These are phyloP conservation scores for Jamesozyma lodderae DNA, from an alignment of 805 yeast genomes.

Conservation along the genomic window DNA sequence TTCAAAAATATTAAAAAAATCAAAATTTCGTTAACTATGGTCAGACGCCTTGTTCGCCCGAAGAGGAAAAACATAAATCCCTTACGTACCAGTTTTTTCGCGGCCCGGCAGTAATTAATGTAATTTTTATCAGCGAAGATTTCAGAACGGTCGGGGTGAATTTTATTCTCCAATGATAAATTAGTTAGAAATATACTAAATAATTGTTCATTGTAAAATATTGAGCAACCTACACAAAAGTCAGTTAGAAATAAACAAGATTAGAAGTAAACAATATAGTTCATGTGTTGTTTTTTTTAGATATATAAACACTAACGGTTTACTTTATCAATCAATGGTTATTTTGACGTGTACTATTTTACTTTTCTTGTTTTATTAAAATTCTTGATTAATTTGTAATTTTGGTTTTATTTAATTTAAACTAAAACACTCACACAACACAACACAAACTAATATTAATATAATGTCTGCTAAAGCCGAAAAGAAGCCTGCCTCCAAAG, in stretches of 20 bases:
- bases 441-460: slow-evolving; percentile 1
- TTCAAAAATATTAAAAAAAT: slow-evolving; percentile 12
- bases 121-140: neutral
- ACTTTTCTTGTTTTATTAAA: neutral
- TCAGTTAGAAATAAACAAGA: too few species aligned
- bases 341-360: neutral
- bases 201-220: too few species aligned
- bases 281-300: neutral
- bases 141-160: neutral
- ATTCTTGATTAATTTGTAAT: neutral
- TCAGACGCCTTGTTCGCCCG: slow-evolving; percentile 16
- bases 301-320: neutral
- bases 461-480: slow-evolving; percentile 58
- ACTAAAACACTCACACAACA: neutral
- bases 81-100: slow-evolving; percentile 8
- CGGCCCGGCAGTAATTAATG: neutral
- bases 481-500: slow-evolving; percentile 38
- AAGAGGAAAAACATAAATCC: slow-evolving; percentile 12
- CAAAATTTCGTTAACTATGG: slow-evolving; percentile 17
- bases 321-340: neutral
- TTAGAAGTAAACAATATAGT: too few species aligned
- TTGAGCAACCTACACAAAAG: too few species aligned
- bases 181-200: too few species aligned
- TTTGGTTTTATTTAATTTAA: neutral
- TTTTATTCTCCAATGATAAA: too few species aligned